Base-by-base conservation (phyloP, 2,329 filamentous ascomycete species). In the Venturia aucupariae region DNA sequence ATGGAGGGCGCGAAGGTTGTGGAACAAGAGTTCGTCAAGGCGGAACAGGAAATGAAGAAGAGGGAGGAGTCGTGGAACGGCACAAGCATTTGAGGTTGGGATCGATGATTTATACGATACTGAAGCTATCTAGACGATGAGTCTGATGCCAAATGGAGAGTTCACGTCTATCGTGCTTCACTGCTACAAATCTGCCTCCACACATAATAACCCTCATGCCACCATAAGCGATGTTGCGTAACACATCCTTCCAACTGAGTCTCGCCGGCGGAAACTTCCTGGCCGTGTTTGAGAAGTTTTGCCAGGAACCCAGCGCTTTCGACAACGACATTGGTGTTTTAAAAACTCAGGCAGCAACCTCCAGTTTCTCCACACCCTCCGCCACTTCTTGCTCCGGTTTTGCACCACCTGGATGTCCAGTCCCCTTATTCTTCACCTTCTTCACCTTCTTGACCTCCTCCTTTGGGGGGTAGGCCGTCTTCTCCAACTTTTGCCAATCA, bases 401-500 rank as follows among this genome's bases (percentile, higher is more conserved):
- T 19, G 62, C 62, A 7, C 30, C 63, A 44, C 55, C 63, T 0
- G 86, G 87, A 72, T 86, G 83, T 66, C 83, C 81, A 1, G 84
- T 82, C 0, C 90, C 89, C 76, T 88, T 87, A 70, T 92, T 94
- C 51, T 57, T 57, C 68, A 82, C 80, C 72, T 83, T 85, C 77
- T 91, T 89, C 79, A 90, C 87, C 77, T 90, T 87, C 73, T 84
- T 82, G 69, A 85, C 82, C 3, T 78, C 75, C 32, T 80, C 79
- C 8, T 79, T 79, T 0, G 85, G 85, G 22, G 94, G 94, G 82
- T 97, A 99, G 38, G 92, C 94, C 73, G 88, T 87, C 62, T 84
- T 74, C 61, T 87, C 84, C 63, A 91, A 82, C 65, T 86, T 85
- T 77, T 96, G 88, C 92, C 92, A 97, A 71, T 92, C 90, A 38